A percentile compares a stretch with the other conserved stretches of the same genome.
phyloP scores from a whole-genome alignment of 2,329 filamentous ascomycete species.

The Epichloe festucae region DNA sequence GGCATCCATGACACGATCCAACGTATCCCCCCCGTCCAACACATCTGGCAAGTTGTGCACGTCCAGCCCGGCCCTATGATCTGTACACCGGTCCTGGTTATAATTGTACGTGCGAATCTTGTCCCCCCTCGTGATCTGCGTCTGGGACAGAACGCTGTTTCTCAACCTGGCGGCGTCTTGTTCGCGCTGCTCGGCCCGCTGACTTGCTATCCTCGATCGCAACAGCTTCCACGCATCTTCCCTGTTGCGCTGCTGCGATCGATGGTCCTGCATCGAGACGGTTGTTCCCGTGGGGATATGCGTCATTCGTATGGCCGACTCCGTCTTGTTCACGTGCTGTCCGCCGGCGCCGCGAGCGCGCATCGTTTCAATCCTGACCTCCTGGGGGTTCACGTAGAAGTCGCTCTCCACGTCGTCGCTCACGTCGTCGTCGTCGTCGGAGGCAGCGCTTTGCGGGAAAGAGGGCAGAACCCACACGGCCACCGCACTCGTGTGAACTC shows the following conservation, averaged over 20 bases:
- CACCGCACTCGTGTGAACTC: constrained; percentile 86
- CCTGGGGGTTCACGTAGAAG: constrained; percentile 80
- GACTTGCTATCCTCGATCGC: constrained; percentile 68
- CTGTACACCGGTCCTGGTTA: constrained; percentile 64
- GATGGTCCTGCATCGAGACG: constrained; percentile 83
- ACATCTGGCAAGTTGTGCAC: constrained; percentile 70
- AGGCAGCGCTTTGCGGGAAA: constrained; percentile 46
- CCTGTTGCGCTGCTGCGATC: constrained; percentile 82
- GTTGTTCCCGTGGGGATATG: constrained; percentile 78
- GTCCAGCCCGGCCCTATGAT: constrained; percentile 71
- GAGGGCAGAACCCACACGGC: constrained; percentile 86
- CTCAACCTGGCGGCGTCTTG: constrained; percentile 63
- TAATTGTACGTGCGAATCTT: constrained; percentile 91
- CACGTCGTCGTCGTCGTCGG: constrained; percentile 31
- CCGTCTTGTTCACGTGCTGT: constrained; percentile 97
- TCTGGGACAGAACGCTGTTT: constrained; percentile 64
- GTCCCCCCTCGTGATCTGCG: constrained; percentile 78
- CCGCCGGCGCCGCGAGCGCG: constrained; percentile 82
- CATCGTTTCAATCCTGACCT: constrained; percentile 82
- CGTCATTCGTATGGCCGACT: constrained; percentile 86
- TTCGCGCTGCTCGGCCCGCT: constrained; percentile 68
- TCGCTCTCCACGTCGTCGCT: constrained; percentile 80
- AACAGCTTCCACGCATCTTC: constrained; percentile 78
- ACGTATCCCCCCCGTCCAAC: constrained; percentile 56
- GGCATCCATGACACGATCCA: constrained; percentile 67